Conservation (phyloP, 2,329 filamentous ascomycete species). For the Calonectria pteridis region DNA sequence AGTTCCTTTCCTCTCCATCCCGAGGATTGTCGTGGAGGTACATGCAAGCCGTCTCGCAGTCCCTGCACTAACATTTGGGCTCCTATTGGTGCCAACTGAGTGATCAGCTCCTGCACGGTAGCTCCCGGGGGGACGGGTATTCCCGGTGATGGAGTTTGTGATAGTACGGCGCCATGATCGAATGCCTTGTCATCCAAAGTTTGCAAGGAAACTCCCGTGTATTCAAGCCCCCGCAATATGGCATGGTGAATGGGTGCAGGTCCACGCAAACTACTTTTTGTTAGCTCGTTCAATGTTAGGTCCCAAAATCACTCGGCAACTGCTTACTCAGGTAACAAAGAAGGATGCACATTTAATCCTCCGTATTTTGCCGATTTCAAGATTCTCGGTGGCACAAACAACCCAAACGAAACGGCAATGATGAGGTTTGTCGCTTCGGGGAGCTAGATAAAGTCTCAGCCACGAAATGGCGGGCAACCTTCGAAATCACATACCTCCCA, state of each 20-base stretch:
- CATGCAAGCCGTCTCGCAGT: slow-evolving; percentile 72
- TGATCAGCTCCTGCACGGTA: slow-evolving; percentile 56
- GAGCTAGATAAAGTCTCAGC: slow-evolving; percentile 56
- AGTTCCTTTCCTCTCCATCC: slow-evolving; percentile 43
- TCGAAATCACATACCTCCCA: slow-evolving; percentile 73
- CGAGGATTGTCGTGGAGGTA: slow-evolving; percentile 67
- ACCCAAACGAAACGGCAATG: slow-evolving; percentile 93
- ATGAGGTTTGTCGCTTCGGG: slow-evolving; percentile 79
- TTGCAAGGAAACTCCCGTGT: slow-evolving; percentile 86
- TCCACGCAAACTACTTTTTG: slow-evolving; percentile 76
- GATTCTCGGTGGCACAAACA: slow-evolving; percentile 85
- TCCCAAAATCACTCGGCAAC: not conserved
- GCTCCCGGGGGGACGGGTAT: slow-evolving; percentile 61
- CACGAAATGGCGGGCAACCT: not conserved
- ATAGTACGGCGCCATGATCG: slow-evolving; percentile 82
- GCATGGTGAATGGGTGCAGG: slow-evolving; percentile 89
- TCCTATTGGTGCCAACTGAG: slow-evolving; percentile 72
- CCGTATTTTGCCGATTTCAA: slow-evolving; percentile 80
- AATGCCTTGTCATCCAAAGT: slow-evolving; percentile 83
- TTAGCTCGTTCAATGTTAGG: slow-evolving; percentile 19
- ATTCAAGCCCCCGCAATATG: slow-evolving; percentile 71
- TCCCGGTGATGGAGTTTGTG: slow-evolving; percentile 73
- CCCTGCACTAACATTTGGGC: slow-evolving; percentile 77
- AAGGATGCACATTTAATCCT: slow-evolving; percentile 94
- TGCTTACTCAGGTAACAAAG: slow-evolving; percentile 83